Evolutionary conservation across 2,329 filamentous ascomycete species (phyloP).

Genomic region (Chrysoporthe puriensis): DNA sequence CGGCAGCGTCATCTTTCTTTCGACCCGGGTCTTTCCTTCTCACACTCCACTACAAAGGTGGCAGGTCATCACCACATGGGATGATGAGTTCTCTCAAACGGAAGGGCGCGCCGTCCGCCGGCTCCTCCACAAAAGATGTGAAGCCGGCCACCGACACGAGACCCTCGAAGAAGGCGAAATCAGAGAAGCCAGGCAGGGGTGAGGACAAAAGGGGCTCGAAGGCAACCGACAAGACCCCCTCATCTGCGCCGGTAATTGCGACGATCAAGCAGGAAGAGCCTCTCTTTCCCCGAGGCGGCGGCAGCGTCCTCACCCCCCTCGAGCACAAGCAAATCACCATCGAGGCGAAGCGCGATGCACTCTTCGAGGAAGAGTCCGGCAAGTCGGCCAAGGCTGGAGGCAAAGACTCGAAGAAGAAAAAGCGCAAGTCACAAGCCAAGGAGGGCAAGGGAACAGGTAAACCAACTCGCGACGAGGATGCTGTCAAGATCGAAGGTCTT

Average conservation of each 20-base stretch:
- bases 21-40: background rate
- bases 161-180: conserved; percentile 52
- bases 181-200: conserved; percentile 41
- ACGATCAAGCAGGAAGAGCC: conserved; percentile 76
- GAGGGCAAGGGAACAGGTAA: conserved; percentile 55
- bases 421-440: conserved; percentile 55
- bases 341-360: conserved; percentile 87
- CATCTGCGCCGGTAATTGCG: conserved; percentile 40
- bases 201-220: conserved; percentile 37
- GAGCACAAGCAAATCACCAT: conserved; percentile 97
- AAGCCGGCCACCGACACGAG: conserved; percentile 51
- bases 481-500: conserved; percentile 79
- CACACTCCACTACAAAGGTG: background rate
- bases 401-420: conserved; percentile 57
- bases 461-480: conserved; percentile 54
- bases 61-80: conserved; percentile 30
- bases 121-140: conserved; percentile 52
- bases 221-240: conserved; percentile 29
- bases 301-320: conserved; percentile 84
- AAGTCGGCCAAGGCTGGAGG: conserved; percentile 50
- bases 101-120: conserved; percentile 59
- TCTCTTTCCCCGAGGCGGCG: conserved; percentile 90
- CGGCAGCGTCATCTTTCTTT: background rate
- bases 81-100: conserved; percentile 61
- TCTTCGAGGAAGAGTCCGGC: conserved; percentile 78